phyloP scores from a whole-genome alignment of 306 rosid genomes.

The Gynostemma pentaphyllum region DNA sequence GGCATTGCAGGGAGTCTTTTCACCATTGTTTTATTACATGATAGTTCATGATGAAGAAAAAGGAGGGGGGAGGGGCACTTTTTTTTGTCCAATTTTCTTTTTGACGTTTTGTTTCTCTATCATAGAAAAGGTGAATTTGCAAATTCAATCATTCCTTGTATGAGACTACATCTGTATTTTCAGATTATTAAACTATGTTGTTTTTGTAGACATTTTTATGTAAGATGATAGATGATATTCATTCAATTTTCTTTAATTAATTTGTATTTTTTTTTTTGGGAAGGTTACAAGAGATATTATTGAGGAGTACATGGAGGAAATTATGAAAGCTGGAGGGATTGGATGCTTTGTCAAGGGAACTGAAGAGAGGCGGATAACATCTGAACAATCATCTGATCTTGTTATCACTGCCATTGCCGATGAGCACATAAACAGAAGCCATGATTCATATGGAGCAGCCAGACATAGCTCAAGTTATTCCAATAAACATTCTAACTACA shows the following conservation, averaged over 20 bases:
- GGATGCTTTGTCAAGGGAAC: slow-evolving; percentile 44
- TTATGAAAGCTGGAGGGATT: slow-evolving; percentile 56
- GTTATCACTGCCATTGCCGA: slow-evolving; percentile 21
- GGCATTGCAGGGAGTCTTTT: background rate
- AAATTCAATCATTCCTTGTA: too few relatives aligned
- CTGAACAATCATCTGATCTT: slow-evolving; percentile 22
- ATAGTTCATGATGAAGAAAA: background rate
- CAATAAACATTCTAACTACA: slow-evolving; percentile 25
- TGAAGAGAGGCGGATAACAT: slow-evolving; percentile 26
- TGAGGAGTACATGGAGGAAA: slow-evolving; percentile 81
- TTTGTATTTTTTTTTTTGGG: background rate
- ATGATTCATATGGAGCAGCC: slow-evolving; percentile 20
- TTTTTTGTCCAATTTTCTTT: background rate
- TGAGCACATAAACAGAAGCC: slow-evolving; percentile 19
- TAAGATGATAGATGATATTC: background rate
- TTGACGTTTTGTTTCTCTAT: too few relatives aligned
- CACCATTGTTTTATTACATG: background rate
- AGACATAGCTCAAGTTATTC: slow-evolving; percentile 19
- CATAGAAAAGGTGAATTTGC: background rate
- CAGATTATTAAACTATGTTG: background rate
- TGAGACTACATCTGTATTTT: too few relatives aligned
- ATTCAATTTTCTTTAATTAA: background rate
- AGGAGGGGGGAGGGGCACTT: background rate
- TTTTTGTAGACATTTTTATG: background rate
- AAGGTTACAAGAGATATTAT: slow-evolving; percentile 75